These are phyloP conservation scores for Coleophoma eucalyptorum DNA, from an alignment of 2,329 filamentous ascomycete genomes.

Conservation along the genomic window DNA sequence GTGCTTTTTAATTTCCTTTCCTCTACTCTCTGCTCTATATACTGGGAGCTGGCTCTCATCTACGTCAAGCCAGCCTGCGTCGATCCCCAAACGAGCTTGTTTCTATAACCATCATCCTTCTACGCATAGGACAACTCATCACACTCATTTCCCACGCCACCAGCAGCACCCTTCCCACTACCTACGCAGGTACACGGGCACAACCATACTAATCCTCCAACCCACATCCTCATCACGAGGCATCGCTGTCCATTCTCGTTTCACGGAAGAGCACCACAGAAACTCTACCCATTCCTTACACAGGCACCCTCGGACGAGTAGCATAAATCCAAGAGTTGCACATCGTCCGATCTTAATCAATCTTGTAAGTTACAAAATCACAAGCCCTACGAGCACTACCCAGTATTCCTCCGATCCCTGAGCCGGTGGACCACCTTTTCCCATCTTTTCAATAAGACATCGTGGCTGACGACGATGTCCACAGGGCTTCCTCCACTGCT, in stretches of 20 bases:
- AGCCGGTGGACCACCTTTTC: conserved; percentile 16
- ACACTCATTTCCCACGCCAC: conserved; percentile 32
- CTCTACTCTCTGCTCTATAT: conserved; percentile 40
- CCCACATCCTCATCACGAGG: conserved; percentile 34
- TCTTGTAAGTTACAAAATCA: conserved; percentile 22
- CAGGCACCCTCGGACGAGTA: conserved; percentile 20
- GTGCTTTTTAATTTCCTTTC: conserved; percentile 30
- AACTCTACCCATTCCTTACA: conserved; percentile 35
- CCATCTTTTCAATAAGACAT: conserved; percentile 14
- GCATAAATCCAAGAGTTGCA: conserved; percentile 32
- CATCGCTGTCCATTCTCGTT: conserved; percentile 33
- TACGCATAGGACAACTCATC: conserved; percentile 36
- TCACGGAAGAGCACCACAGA: conserved; percentile 25
- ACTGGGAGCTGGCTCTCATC: conserved; percentile 55
- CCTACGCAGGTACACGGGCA: no score
- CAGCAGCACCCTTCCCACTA: conserved; percentile 4
- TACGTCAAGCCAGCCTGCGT: conserved; percentile 33
- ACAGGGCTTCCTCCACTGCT: conserved; percentile 11
- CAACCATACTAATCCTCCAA: conserved; percentile 26
- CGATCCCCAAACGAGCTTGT: conserved; percentile 38
- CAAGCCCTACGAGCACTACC: conserved; percentile 7
- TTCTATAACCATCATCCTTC: conserved; percentile 25
- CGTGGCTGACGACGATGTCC: conserved; percentile 27
- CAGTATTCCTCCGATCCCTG: conserved; percentile 12
- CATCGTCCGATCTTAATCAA: conserved; percentile 24